A percentile compares a stretch with the other conserved stretches of the same genome.
Evolutionary conservation across 139 green algal genomes (phyloP).

Genomic region (Haematococcus lacustris): DNA sequence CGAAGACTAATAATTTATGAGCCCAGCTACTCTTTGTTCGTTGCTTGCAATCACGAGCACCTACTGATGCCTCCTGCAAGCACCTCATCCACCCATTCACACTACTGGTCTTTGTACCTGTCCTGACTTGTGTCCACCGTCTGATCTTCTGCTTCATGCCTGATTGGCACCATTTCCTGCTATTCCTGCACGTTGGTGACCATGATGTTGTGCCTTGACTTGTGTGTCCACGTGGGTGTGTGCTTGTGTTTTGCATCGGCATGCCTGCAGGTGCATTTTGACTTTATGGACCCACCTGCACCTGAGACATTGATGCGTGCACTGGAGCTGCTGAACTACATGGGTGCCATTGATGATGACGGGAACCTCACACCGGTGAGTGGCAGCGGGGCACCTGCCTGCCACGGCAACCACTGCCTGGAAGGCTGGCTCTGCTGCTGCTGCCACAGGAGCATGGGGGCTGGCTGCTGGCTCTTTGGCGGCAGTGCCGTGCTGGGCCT

Average conservation of each 20-base stretch:
- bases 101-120: too few species aligned
- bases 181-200: neutral
- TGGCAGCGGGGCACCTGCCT: too few species aligned
- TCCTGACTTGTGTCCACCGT: too few species aligned
- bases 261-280: slow-evolving; percentile 87
- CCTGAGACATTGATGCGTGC: slow-evolving; percentile 98
- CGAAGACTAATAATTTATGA: slow-evolving; percentile 33
- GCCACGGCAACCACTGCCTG: too few species aligned
- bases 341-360: slow-evolving; percentile 97
- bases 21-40: neutral
- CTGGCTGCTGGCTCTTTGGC: too few species aligned
- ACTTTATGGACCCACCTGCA: slow-evolving; percentile 99
- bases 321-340: slow-evolving; percentile 99
- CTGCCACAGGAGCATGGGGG: too few species aligned
- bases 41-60: neutral
- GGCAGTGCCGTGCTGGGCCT: too few species aligned
- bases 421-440: too few species aligned
- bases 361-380: slow-evolving; percentile 84
- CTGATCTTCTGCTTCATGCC: too few species aligned
- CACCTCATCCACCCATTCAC: too few species aligned
- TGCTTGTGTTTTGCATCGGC: neutral
- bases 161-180: neutral
- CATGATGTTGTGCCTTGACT: neutral
- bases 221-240: neutral
- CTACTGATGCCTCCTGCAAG: too few species aligned